These are phyloP conservation scores for Serendipita indica DNA, from an alignment of 768 basidiomycete genomes.

Conservation along the genomic window DNA sequence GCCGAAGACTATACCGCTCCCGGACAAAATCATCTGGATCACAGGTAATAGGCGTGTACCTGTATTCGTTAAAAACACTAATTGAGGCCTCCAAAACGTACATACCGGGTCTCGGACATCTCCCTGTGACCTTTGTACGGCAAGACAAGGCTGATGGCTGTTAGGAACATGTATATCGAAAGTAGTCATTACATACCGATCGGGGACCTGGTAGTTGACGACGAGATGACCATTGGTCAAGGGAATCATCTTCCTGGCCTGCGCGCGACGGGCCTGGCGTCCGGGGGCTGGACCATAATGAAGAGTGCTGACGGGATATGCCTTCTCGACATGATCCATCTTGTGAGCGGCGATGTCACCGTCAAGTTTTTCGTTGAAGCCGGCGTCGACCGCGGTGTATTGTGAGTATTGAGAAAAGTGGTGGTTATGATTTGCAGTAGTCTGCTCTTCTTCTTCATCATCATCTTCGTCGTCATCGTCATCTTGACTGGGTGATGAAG, in stretches of 20 bases:
- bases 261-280: slow-evolving; percentile 57
- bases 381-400: too few species aligned
- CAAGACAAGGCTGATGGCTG: slow-evolving; percentile 37
- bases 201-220: slow-evolving; percentile 68
- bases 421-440: background rate
- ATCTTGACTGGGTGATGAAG: background rate
- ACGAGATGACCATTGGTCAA: slow-evolving; percentile 83
- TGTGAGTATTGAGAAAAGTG: background rate
- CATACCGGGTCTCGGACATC: slow-evolving; percentile 54
- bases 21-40: slow-evolving; percentile 85
- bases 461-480: background rate
- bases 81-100: slow-evolving; percentile 14
- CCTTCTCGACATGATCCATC: background rate
- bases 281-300: slow-evolving; percentile 89
- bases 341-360: background rate
- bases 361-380: background rate
- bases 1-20: slow-evolving; percentile 70
- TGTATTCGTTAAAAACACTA: background rate
- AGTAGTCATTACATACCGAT: slow-evolving; percentile 27
- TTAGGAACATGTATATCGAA: background rate
- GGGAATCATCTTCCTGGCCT: slow-evolving; percentile 63
- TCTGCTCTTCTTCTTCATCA: background rate
- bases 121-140: slow-evolving; percentile 57
- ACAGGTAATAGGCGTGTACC: slow-evolving; percentile 74
- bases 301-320: slow-evolving; percentile 28